Percentiles rank a stretch among this genome's conserved stretches.
Conservation (phyloP, 179 eudicot species). For the Silene coronaria region DNA sequence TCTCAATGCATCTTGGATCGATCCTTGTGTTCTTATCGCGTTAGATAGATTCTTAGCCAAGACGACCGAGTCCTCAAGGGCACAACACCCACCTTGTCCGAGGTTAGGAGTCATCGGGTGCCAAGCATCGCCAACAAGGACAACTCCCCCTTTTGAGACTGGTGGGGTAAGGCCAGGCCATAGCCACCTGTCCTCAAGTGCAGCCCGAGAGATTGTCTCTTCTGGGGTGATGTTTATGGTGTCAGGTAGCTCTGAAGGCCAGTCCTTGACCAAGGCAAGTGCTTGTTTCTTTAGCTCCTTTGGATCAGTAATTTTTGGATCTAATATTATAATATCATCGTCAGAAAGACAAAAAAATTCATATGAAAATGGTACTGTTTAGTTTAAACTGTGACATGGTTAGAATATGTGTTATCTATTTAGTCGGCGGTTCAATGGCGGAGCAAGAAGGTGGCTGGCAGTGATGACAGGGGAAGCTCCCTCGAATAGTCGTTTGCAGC, state of each 20-base stretch:
- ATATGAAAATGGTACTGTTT: neutral
- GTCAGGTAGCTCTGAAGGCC: slow-evolving; percentile 56
- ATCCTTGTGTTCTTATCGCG: slow-evolving; percentile 36
- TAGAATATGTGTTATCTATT: neutral
- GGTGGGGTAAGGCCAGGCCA: slow-evolving; percentile 82
- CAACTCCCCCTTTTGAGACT: slow-evolving; percentile 53
- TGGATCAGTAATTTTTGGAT: slow-evolving; percentile 71
- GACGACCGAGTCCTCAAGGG: slow-evolving; percentile 76
- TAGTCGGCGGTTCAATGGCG: neutral
- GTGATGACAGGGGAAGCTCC: no score
- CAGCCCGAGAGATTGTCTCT: slow-evolving; percentile 51
- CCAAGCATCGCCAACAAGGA: slow-evolving; percentile 97
- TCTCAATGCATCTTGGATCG: slow-evolving; percentile 59
- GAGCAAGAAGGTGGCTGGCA: no score
- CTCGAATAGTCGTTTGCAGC: no score
- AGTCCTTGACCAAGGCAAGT: slow-evolving; percentile 36
- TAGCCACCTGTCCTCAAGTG: slow-evolving; percentile 81
- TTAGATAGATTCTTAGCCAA: slow-evolving; percentile 52
- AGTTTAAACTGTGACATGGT: no score
- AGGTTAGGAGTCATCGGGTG: slow-evolving; percentile 99
- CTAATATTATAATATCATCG: slow-evolving; percentile 24
- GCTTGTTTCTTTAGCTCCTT: slow-evolving; percentile 59
- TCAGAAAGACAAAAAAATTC: neutral
- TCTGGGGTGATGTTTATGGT: slow-evolving; percentile 54
- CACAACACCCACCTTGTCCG: slow-evolving; percentile 97